Evolutionary conservation across 305 asterid species (phyloP).

Genomic region (Striga hermonthica): DNA sequence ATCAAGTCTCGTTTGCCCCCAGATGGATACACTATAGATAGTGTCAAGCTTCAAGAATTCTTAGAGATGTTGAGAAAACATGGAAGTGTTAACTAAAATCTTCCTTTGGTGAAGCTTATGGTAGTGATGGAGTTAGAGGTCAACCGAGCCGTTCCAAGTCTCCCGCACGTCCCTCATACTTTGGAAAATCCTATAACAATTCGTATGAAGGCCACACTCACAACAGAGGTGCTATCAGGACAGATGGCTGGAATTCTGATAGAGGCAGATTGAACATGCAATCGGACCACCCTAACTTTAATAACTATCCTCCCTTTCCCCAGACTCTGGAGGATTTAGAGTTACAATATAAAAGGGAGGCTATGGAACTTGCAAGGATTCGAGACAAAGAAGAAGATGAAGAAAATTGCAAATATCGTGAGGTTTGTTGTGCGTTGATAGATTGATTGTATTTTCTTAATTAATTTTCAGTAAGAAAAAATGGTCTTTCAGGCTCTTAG

Average conservation of each 20-base stretch:
- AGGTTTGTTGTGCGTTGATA: slow-evolving; percentile 48
- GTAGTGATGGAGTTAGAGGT: slow-evolving; percentile 84
- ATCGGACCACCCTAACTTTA: slow-evolving; percentile 39
- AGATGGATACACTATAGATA: slow-evolving; percentile 29
- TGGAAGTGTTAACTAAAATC: slow-evolving; percentile 69
- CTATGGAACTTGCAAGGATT: slow-evolving; percentile 73
- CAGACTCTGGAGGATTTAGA: slow-evolving; percentile 75
- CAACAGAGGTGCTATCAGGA: slow-evolving; percentile 54
- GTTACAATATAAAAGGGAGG: slow-evolving; percentile 68
- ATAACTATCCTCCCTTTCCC: slow-evolving; percentile 54
- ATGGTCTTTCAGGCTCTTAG: slow-evolving; percentile 48
- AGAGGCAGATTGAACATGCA: slow-evolving; percentile 58
- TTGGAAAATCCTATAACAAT: slow-evolving; percentile 50
- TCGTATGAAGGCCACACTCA: slow-evolving; percentile 66
- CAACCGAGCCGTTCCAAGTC: slow-evolving; percentile 84
- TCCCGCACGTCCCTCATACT: slow-evolving; percentile 51
- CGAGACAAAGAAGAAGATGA: slow-evolving; percentile 97
- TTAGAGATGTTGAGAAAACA: slow-evolving; percentile 37
- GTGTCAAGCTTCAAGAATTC: slow-evolving; percentile 35
- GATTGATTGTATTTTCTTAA: not conserved
- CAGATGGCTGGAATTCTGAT: slow-evolving; percentile 56
- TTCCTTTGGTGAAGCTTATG: slow-evolving; percentile 99
- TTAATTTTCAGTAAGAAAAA: too few relatives aligned
- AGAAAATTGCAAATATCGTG: slow-evolving; percentile 79
- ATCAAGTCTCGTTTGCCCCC: slow-evolving; percentile 57